These are phyloP conservation scores for Spizellomyces punctatus DNA, from an alignment of 192 early-diverging fungal species.

Conservation along the genomic window DNA sequence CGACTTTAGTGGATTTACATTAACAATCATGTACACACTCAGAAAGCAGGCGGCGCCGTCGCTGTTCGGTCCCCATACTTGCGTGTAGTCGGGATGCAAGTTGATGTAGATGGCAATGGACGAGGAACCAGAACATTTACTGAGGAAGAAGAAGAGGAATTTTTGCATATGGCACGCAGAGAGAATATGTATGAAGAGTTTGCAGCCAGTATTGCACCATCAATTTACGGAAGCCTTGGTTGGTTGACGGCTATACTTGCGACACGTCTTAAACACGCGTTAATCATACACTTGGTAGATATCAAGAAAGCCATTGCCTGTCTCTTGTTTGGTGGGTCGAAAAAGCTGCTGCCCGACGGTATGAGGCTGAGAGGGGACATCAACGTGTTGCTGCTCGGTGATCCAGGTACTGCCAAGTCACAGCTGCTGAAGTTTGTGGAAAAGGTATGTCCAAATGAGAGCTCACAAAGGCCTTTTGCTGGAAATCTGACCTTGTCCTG, in stretches of 20 bases:
- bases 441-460: constrained; percentile 56
- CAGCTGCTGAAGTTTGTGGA: constrained; percentile 99
- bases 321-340: constrained; percentile 94
- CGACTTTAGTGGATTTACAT: background rate
- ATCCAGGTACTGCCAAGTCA: constrained; percentile 98
- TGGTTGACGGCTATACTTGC: constrained; percentile 10
- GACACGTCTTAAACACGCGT: too few relatives aligned
- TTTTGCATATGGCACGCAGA: constrained; percentile 79
- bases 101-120: constrained; percentile 73
- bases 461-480: background rate
- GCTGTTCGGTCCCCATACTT: constrained; percentile 94
- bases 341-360: constrained; percentile 93
- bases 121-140: constrained; percentile 72
- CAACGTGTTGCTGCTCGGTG: constrained; percentile 94
- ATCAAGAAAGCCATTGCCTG: constrained; percentile 97
- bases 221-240: constrained; percentile 92
- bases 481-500: constrained; percentile 20
- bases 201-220: constrained; percentile 91
- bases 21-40: constrained; percentile 16
- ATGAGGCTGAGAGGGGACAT: constrained; percentile 98
- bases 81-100: constrained; percentile 88
- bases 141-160: constrained; percentile 92
- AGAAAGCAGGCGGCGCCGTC: constrained; percentile 77
- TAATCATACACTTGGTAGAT: constrained; percentile 50
- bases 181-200: constrained; percentile 91